These are phyloP conservation scores for Pneumocystis canis DNA, from an alignment of 1,139 yeast species.

Conservation along the genomic window DNA sequence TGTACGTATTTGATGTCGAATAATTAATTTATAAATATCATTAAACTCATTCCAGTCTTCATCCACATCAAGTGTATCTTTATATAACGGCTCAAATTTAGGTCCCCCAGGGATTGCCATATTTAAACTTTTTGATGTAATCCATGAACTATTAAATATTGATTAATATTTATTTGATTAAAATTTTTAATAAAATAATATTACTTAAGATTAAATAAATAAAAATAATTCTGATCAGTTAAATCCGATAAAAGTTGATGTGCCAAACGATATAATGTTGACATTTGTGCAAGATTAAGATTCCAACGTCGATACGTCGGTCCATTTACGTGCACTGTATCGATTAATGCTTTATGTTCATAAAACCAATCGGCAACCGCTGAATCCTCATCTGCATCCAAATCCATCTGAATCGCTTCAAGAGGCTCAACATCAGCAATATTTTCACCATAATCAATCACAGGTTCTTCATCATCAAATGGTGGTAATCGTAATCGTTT, in stretches of 20 bases:
- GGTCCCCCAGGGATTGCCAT: constrained; percentile 92
- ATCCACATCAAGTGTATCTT: constrained; percentile 43
- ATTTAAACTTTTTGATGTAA: constrained; percentile 82
- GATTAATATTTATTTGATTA: too few relatives aligned
- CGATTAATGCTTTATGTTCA: constrained; percentile 60
- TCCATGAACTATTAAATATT: background rate
- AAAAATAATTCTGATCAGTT: constrained; percentile 43
- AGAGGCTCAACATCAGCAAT: constrained; percentile 57
- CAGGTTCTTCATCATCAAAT: constrained; percentile 95
- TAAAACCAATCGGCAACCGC: constrained; percentile 62
- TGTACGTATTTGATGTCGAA: constrained; percentile 58
- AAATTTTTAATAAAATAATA: constrained; percentile 29
- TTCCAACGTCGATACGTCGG: constrained; percentile 65
- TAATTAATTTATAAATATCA: constrained; percentile 71
- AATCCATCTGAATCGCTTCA: constrained; percentile 51
- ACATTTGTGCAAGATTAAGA: constrained; percentile 46
- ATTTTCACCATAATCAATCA: constrained; percentile 66
- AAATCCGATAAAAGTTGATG: constrained; percentile 51
- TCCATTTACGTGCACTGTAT: constrained; percentile 47
- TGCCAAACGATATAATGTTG: constrained; percentile 50
- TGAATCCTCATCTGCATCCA: constrained; percentile 46
- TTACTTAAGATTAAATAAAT: constrained; percentile 63
- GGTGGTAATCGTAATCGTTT: constrained; percentile 89
- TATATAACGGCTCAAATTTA: constrained; percentile 76
- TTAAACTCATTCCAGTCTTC: constrained; percentile 86